Conservation (phyloP, 2,329 filamentous ascomycete species). For the Venturia pyrina region DNA sequence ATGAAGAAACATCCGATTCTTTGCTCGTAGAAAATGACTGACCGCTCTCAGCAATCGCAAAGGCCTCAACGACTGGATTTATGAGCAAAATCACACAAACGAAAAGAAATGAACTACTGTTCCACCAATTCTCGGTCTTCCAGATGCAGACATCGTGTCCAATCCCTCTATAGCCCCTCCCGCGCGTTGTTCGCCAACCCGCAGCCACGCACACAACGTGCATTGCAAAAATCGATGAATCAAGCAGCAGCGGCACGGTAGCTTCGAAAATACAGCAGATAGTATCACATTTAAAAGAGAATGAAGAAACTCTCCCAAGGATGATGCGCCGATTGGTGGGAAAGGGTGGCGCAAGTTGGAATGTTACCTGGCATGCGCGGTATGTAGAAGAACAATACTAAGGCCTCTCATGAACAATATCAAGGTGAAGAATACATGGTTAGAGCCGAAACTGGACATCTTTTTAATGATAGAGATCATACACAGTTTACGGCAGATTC, state of each 20-base stretch:
- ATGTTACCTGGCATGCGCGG: conserved; percentile 2
- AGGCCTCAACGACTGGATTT: conserved; percentile 94
- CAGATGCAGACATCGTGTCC: neutral
- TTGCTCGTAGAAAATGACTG: conserved; percentile 9
- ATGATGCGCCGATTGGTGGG: neutral
- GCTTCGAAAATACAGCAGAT: neutral
- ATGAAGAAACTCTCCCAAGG: neutral
- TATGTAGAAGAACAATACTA: conserved; percentile 7
- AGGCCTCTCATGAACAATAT: neutral
- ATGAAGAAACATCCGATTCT: conserved; percentile 19
- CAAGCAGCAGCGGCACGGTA: neutral
- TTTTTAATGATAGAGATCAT: neutral
- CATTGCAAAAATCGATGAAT: neutral
- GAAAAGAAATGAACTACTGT: conserved; percentile 29
- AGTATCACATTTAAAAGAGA: neutral
- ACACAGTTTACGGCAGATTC: neutral
- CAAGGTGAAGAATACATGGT: neutral
- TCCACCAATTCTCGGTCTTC: neutral
- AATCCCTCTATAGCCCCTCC: neutral
- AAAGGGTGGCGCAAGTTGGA: neutral
- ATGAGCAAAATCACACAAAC: conserved; percentile 65
- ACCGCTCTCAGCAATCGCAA: conserved; percentile 55
- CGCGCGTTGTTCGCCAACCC: neutral
- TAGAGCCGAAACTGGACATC: neutral
- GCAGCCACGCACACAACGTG: neutral